Evolutionary conservation across 768 basidiomycete genomes (phyloP).

Genomic region (Agaricus blazei): DNA sequence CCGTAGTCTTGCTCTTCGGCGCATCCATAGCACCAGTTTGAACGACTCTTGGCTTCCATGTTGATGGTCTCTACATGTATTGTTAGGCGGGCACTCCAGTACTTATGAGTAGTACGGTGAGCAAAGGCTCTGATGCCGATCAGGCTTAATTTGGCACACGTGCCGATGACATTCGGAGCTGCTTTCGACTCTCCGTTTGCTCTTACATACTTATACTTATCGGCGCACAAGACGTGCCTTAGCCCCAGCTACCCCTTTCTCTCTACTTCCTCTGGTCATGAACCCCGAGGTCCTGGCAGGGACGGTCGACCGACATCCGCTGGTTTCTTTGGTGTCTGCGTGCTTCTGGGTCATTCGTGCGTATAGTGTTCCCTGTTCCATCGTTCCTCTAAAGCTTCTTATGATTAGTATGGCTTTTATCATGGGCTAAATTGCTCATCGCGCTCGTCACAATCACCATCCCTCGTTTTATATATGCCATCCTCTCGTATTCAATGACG

Average conservation of each 20-base stretch:
- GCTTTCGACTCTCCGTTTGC: not conserved
- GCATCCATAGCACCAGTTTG: no score
- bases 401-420: slow-evolving; percentile 69
- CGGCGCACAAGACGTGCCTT: slow-evolving; percentile 9
- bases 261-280: slow-evolving; percentile 19
- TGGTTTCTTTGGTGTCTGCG: slow-evolving; percentile 73
- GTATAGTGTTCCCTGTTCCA: slow-evolving; percentile 25
- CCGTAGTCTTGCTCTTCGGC: no score
- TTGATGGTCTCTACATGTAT: no score
- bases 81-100: no score
- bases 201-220: not conserved
- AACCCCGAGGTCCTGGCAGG: slow-evolving; percentile 31
- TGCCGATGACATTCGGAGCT: slow-evolving; percentile 5
- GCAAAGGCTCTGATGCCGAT: no score
- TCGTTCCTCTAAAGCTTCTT: not conserved
- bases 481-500: slow-evolving; percentile 86
- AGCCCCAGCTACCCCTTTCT: not conserved
- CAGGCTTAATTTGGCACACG: not conserved
- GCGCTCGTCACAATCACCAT: slow-evolving; percentile 80
- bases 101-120: no score
- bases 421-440: slow-evolving; percentile 70
- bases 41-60: no score
- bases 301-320: slow-evolving; percentile 51
- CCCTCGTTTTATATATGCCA: slow-evolving; percentile 70
- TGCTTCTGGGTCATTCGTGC: slow-evolving; percentile 80